Evolutionary conservation across 441 rosid genomes (phyloP).

Genomic region (Adansonia madagascariensis): DNA sequence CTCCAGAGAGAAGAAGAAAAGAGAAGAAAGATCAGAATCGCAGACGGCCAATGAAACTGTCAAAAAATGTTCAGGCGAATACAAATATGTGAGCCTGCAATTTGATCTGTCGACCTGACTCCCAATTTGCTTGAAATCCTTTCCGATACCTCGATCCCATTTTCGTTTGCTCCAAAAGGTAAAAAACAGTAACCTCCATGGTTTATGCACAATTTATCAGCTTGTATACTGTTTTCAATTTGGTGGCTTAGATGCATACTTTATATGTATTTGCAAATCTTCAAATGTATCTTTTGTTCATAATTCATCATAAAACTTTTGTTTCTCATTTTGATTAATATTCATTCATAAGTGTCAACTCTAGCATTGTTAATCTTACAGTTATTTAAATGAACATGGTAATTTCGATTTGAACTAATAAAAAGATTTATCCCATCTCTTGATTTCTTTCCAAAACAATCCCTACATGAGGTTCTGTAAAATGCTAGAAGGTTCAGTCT

Average conservation of each 20-base stretch:
- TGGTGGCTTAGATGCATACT: conserved; percentile 16
- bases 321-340: background rate
- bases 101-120: background rate
- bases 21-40: conserved; percentile 72
- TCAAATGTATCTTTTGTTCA: conserved; percentile 28
- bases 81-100: conserved; percentile 37
- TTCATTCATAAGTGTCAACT: background rate
- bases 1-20: conserved; percentile 92
- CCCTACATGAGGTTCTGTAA: background rate
- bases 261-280: background rate
- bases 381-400: background rate
- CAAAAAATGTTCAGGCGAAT: conserved; percentile 64
- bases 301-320: background rate
- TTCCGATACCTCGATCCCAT: conserved; percentile 23
- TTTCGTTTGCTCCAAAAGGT: conserved; percentile 30
- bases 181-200: conserved; percentile 25
- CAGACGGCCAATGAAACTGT: conserved; percentile 77
- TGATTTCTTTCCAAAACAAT: background rate
- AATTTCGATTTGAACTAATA: background rate
- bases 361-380: background rate
- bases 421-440: background rate
- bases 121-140: conserved; percentile 22
- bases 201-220: background rate
- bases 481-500: background rate
- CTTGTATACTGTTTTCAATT: conserved; percentile 21